Evolutionary conservation across 306 rosid genomes (phyloP), one percentile per base, ranked within the genome.

Genomic region (Erythrophleum fordii): DNA sequence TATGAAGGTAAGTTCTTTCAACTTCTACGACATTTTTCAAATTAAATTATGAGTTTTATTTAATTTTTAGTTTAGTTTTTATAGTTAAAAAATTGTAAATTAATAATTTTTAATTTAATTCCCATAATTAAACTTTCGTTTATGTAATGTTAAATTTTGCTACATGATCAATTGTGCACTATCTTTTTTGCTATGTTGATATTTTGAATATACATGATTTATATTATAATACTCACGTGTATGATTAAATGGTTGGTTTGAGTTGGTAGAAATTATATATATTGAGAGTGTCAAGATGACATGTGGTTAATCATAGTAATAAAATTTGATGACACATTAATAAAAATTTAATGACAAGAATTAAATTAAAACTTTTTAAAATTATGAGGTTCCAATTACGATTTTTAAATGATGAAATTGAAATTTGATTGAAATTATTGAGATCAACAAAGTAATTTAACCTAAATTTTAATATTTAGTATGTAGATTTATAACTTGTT

Each of bases 1-100:
- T 95, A 83, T 83, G 76, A 78, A 51, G 97, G 95, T 93, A 83
- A 69, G 0, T 6, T 39, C 59, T 67, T 74, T 73, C n/a, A 20
- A 49, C 56, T 67, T 75, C 20, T 77, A 22, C 64, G 35, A 26
- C 61, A 26, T 60, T 77, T 56, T 58, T 17, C 44, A 11, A 11
- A 58, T 65, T 18, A 12, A 26, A 25, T 26, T 59, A 26, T 12
- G 22, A 11, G 10, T 11, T 11, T 25, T 26, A 3, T n/a, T 59
- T 0, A 5, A 26, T n/a, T 28, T 22, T 26, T 23, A 2, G 10
- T 56, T 22, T 56, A 22, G 31, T 23, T 23, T 23, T 2, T 3
- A 25, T 26, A 26, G n/a, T 11, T 25, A 11, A 7, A 25, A 25
- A 26, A 0, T 59, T 59, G 37, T 25, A 17, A 28, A 26, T 10